Evolutionary conservation across 139 green algal genomes (phyloP).

Genomic region (Tetraselmis striata): DNA sequence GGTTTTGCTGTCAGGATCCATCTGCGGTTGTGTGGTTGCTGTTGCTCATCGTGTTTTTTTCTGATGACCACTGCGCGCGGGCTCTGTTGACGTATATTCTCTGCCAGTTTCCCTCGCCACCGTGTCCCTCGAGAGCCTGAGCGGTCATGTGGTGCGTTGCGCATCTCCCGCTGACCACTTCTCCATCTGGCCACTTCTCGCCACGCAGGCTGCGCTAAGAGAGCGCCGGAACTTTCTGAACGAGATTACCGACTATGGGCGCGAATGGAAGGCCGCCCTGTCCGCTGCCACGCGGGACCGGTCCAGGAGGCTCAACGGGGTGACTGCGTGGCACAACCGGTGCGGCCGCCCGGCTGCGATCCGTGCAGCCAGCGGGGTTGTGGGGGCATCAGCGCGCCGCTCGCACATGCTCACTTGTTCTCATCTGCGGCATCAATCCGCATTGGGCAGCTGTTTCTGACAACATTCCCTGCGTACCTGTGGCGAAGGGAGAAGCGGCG

Average conservation of each 20-base stretch:
- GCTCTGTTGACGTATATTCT: no score
- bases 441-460: slow-evolving; percentile 7
- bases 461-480: not conserved
- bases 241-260: not conserved
- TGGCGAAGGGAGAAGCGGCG: slow-evolving; percentile 7
- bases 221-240: slow-evolving; percentile 13
- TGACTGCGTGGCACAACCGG: slow-evolving; percentile 2
- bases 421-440: not conserved
- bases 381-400: slow-evolving; percentile 23
- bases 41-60: no score
- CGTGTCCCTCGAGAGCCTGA: no score
- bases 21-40: no score
- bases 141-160: no score
- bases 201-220: slow-evolving; percentile 2
- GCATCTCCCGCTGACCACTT: no score
- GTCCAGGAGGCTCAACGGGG: not conserved
- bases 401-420: not conserved
- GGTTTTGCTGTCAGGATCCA: no score
- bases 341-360: slow-evolving; percentile 2
- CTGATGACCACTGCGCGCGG: no score
- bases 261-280: not conserved
- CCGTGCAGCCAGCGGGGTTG: slow-evolving; percentile 20
- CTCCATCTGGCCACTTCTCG: no score
- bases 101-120: no score
- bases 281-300: not conserved